A percentile compares a stretch with the other conserved stretches of the same genome.
Conservation (phyloP, 2,329 filamentous ascomycete genomes). For the Aureobasidium subglaciale region DNA sequence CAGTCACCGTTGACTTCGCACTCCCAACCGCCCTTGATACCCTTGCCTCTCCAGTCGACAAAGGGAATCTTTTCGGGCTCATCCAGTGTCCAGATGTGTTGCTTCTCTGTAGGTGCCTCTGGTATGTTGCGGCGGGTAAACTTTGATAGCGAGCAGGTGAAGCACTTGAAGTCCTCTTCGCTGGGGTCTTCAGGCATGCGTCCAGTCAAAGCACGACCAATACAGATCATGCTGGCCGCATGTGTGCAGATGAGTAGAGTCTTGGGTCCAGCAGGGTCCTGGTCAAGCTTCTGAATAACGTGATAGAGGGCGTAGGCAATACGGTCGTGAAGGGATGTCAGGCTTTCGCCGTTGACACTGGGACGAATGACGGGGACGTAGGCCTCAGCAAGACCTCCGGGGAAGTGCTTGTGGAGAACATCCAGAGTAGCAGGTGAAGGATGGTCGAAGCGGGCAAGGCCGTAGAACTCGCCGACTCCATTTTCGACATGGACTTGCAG, state of each 20-base stretch:
- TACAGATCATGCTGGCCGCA: conserved; percentile 80
- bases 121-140: conserved; percentile 45
- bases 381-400: conserved; percentile 46
- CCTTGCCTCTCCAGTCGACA: conserved; percentile 52
- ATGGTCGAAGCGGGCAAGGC: conserved; percentile 75
- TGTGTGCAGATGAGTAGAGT: conserved; percentile 79
- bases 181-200: conserved; percentile 62
- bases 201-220: conserved; percentile 77
- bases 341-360: conserved; percentile 67
- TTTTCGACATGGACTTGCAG: conserved; percentile 32
- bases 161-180: conserved; percentile 75
- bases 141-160: conserved; percentile 71
- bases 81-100: conserved; percentile 24
- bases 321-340: conserved; percentile 72
- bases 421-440: conserved; percentile 63
- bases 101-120: conserved; percentile 12
- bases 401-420: conserved; percentile 61
- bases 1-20: conserved; percentile 79
- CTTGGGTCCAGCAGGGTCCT: conserved; percentile 53
- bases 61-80: conserved; percentile 33
- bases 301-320: conserved; percentile 61
- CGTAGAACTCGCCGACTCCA: conserved; percentile 76
- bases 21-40: conserved; percentile 70
- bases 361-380: conserved; percentile 55
- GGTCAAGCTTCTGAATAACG: conserved; percentile 67